These are phyloP conservation scores for Amoebophrya sp. DNA, from an alignment of 169 alveolate genomes.

Conservation along the genomic window DNA sequence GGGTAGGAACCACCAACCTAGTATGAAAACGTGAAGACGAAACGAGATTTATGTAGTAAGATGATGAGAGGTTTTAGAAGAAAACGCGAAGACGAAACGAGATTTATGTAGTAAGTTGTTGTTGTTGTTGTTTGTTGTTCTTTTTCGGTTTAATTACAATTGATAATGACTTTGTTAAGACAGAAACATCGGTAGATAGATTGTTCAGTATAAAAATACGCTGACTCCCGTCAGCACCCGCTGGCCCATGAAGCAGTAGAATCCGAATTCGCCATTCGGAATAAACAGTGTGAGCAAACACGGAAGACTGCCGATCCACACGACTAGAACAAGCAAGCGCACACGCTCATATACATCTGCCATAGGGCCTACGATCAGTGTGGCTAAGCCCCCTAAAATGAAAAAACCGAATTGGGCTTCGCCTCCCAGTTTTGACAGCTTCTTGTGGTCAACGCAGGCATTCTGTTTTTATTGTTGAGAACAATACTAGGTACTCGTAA, in stretches of 20 bases:
- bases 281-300: neutral
- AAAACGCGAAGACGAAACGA: too few relatives aligned
- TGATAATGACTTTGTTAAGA: neutral
- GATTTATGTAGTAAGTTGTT: too few relatives aligned
- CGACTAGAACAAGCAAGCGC: neutral
- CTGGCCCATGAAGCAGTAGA: constrained; percentile 20
- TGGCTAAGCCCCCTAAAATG: neutral
- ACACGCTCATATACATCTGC: neutral
- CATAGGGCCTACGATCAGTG: neutral
- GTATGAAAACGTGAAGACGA: neutral
- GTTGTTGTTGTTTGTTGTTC: neutral
- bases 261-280: neutral
- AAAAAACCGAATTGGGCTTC: neutral
- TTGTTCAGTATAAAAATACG: neutral
- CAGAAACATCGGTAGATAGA: neutral
- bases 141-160: neutral
- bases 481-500: too few relatives aligned
- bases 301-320: neutral
- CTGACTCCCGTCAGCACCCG: neutral
- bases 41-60: too few relatives aligned
- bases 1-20: constrained; percentile 20
- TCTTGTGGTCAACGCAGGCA: neutral
- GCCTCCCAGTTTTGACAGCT: neutral
- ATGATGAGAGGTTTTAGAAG: too few relatives aligned
- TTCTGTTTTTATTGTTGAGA: neutral